phyloP scores from a whole-genome alignment of 1,284 basidiomycete species.

The Golubevia pallescens region DNA sequence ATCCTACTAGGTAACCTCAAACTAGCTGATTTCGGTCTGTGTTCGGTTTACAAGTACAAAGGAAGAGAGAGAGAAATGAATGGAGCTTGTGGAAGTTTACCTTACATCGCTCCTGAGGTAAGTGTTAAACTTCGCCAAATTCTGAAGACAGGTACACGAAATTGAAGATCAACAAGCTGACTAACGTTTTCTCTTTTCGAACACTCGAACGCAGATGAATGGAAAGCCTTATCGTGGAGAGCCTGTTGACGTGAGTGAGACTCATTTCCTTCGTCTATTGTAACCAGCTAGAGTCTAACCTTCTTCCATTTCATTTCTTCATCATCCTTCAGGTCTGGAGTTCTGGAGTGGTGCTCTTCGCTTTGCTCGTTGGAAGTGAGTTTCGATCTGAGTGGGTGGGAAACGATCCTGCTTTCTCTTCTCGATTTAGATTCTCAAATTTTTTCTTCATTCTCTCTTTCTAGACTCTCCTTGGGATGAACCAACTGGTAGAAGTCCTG shows the following conservation, averaged over 20 bases:
- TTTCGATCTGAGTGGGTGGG: constrained; percentile 41
- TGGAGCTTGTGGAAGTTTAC: constrained; percentile 82
- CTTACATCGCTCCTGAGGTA: constrained; percentile 94
- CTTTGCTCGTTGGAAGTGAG: constrained; percentile 87
- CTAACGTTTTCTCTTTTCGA: too few species aligned
- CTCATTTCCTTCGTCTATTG: neutral
- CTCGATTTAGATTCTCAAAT: neutral
- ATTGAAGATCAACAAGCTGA: too few species aligned
- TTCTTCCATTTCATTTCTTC: too few species aligned
- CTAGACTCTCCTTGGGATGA: constrained; percentile 98
- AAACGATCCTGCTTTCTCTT: neutral
- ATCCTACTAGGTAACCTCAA: constrained; percentile 70
- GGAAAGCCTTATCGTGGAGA: constrained; percentile 79
- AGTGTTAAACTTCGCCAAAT: too few species aligned
- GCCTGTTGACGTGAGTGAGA: constrained; percentile 76
- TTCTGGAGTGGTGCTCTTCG: constrained; percentile 92
- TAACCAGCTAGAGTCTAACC: neutral
- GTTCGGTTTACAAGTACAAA: constrained; percentile 87
- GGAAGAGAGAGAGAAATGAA: constrained; percentile 71
- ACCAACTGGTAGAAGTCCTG: constrained; percentile 78
- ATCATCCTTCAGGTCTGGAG: constrained; percentile 75
- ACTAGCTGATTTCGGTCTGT: constrained; percentile 93
- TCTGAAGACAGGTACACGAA: too few species aligned
- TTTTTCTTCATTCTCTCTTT: neutral
- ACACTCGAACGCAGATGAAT: constrained; percentile 23